Conservation (phyloP, 805 yeast species). For the Candida morakotiae region DNA sequence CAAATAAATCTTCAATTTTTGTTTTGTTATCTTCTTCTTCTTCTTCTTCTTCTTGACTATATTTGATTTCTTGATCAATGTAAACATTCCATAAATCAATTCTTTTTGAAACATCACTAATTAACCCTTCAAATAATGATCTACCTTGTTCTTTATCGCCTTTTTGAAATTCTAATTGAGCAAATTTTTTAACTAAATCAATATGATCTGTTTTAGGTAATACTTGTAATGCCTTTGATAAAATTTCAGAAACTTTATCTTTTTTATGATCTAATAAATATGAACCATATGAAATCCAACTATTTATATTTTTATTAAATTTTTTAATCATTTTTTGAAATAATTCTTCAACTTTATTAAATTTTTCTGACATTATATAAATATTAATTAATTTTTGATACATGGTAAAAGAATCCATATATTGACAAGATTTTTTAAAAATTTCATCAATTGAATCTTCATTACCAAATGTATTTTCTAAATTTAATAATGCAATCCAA, state of each 20-base stretch:
- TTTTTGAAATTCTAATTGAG: conserved; percentile 77
- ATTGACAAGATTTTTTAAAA: conserved; percentile 82
- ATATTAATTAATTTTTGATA: conserved; percentile 77
- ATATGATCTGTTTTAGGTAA: conserved; percentile 71
- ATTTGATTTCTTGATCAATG: conserved; percentile 86
- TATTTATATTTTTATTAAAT: conserved; percentile 66
- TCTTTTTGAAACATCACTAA: conserved; percentile 87
- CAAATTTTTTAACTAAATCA: conserved; percentile 82
- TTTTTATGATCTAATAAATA: conserved; percentile 60
- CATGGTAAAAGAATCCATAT: conserved; percentile 83
- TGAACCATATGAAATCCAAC: conserved; percentile 83
- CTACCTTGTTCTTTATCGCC: conserved; percentile 96
- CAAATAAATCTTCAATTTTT: conserved; percentile 75
- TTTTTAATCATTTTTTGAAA: conserved; percentile 66
- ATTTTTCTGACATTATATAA: conserved; percentile 68
- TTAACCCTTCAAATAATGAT: conserved; percentile 86
- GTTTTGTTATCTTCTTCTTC: conserved; percentile 28
- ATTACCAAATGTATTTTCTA: conserved; percentile 91
- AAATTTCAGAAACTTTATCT: conserved; percentile 66
- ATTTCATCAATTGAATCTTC: conserved; percentile 75
- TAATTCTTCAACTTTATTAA: conserved; percentile 62
- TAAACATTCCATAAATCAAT: conserved; percentile 94
- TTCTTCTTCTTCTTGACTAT: conserved; percentile 46
- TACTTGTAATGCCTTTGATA: conserved; percentile 68
- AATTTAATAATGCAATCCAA: conserved; percentile 92